Conservation (phyloP, 306 rosid species). For the Mimosa pudica region DNA sequence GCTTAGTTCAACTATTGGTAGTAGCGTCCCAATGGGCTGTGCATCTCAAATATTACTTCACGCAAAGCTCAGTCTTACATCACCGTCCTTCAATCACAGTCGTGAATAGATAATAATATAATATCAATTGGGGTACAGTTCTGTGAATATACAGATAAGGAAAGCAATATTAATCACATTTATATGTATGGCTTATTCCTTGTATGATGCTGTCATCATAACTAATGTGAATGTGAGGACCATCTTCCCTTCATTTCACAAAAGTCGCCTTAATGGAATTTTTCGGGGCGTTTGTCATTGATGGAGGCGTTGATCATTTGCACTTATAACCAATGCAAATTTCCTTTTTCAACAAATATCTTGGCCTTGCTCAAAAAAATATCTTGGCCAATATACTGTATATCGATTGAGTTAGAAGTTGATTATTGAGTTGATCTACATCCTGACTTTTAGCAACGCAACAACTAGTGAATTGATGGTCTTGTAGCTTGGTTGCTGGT, state of each 20-base stretch:
- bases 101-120: background rate
- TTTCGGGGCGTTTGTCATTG: background rate
- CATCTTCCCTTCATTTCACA: background rate
- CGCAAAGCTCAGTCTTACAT: conserved; percentile 31
- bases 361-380: background rate
- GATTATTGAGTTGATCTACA: background rate
- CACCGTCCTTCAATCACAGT: background rate
- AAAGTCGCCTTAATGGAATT: background rate
- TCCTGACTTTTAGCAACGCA: background rate
- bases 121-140: background rate
- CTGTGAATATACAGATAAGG: background rate
- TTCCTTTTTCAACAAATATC: background rate
- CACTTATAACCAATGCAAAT: background rate
- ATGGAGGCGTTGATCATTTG: background rate
- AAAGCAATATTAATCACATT: background rate
- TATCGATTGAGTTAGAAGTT: background rate
- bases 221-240: background rate
- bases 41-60: conserved; percentile 32
- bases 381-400: background rate
- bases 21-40: background rate
- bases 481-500: background rate
- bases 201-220: conserved; percentile 12
- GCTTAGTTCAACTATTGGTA: background rate
- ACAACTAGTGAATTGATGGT: background rate
- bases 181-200: background rate